Evolutionary conservation across 192 early-diverging fungal genomes (phyloP), one percentile per base, ranked within the genome.

Genomic region (Linnemannia exigua): DNA sequence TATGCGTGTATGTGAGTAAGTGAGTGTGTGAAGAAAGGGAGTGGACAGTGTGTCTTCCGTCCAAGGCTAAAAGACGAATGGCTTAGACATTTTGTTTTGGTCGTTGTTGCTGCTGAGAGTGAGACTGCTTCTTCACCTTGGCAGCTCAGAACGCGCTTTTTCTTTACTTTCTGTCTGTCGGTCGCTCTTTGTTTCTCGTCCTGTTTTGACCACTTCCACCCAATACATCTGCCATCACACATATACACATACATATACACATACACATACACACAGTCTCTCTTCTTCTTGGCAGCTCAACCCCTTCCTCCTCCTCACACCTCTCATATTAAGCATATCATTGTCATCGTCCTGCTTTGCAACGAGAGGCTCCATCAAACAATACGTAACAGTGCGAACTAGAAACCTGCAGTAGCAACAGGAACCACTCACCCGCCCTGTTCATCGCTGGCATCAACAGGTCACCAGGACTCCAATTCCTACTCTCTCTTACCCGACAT

Each of bases 1-100:
- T 54, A 54, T 47, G 70, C 12, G 79, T 73, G 70, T 52, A 44
- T 44, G 46, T 41, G 66, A 51, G 73, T 63, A 58, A 37, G 70
- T 17, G 78, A 47, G 77, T 74, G 17, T 41, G 16, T 5, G 48
- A 67, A 25, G 46, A n/a, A 28, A 48, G 11, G 44, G 77, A 63
- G 36, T 19, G 25, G 71, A 38, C 36, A 19, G 22, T 31, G 37
- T 7, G 28, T 58, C 58, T 63, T 63, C 58, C 58, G 58, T 31
- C 3, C 58, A n/a, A 63, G 58, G 8, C 28, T 15, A 12, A 31
- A 22, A 9, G 52, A 58, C 28, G 58, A 63, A 63, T 63, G 58
- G 58, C 58, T 63, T 63, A 63, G 54, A 58, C 54, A 25, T 20
- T 63, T 44, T 63, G 58, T 63, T 63, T 63, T 63, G 58, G 58